These are phyloP conservation scores for Musa balbisiana DNA, from an alignment of 202 grass and related monocot species.

Conservation along the genomic window DNA sequence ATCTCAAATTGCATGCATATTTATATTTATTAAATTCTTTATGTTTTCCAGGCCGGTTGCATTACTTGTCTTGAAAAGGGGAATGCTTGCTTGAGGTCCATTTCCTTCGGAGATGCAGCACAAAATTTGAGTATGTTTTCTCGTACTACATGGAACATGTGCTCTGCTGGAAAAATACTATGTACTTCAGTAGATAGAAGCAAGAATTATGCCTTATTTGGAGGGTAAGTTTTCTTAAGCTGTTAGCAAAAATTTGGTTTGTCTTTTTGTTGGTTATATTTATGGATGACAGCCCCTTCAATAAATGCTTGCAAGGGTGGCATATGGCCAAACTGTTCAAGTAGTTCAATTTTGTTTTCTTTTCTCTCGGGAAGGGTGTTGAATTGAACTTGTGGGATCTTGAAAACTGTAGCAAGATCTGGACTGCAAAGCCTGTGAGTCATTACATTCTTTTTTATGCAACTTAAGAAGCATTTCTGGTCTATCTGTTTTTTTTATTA, in stretches of 20 bases:
- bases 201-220: conserved; percentile 69
- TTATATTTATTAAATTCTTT: conserved; percentile 6
- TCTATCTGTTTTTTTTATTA: conserved; percentile 14
- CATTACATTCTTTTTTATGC: neutral
- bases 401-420: conserved; percentile 52
- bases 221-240: conserved; percentile 48
- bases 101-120: conserved; percentile 33
- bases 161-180: conserved; percentile 47
- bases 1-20: neutral
- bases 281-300: conserved; percentile 6
- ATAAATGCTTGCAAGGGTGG: neutral
- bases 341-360: conserved; percentile 8
- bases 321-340: conserved; percentile 10
- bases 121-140: conserved; percentile 31
- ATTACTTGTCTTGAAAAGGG: conserved; percentile 82
- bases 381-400: conserved; percentile 96
- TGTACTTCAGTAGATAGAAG: conserved; percentile 62
- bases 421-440: conserved; percentile 87
- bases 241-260: neutral
- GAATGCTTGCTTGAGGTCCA: conserved; percentile 53
- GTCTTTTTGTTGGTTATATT: neutral
- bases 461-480: neutral
- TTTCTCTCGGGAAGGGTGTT: conserved; percentile 51
- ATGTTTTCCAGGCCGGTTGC: conserved; percentile 42
- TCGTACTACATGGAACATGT: conserved; percentile 60